Evolutionary conservation across 306 rosid genomes (phyloP).

Genomic region (Dryas drummondii): DNA sequence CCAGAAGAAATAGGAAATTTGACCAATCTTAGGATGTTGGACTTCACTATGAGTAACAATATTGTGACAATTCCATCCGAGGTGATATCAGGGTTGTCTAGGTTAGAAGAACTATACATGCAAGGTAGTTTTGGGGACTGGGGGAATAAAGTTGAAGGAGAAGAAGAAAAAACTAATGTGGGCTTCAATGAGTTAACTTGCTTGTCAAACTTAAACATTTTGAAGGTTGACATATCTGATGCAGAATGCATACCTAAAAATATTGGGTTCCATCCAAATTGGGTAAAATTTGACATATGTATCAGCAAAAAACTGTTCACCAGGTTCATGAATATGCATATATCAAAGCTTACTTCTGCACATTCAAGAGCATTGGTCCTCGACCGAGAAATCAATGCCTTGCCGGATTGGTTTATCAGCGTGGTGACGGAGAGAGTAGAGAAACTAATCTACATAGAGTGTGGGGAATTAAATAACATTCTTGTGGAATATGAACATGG

Average conservation of each 20-base stretch:
- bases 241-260: neutral
- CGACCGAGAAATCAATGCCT: neutral
- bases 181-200: constrained; percentile 2
- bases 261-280: neutral
- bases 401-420: neutral
- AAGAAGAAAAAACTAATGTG: neutral
- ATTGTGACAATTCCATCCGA: neutral
- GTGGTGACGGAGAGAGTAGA: neutral
- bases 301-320: neutral
- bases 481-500: neutral
- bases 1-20: neutral
- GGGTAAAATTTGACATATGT: neutral
- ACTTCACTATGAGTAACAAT: neutral
- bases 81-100: neutral
- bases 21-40: constrained; percentile 7
- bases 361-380: too few species aligned
- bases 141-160: neutral
- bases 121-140: neutral
- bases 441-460: neutral
- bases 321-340: too few species aligned
- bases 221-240: constrained; percentile 1
- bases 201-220: neutral
- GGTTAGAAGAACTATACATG: neutral
- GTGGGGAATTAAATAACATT: neutral
- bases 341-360: too few species aligned